Evolutionary conservation across 306 rosid species (phyloP), one percentile per base, ranked within the genome.

Genomic region (Rosa multiflora): DNA sequence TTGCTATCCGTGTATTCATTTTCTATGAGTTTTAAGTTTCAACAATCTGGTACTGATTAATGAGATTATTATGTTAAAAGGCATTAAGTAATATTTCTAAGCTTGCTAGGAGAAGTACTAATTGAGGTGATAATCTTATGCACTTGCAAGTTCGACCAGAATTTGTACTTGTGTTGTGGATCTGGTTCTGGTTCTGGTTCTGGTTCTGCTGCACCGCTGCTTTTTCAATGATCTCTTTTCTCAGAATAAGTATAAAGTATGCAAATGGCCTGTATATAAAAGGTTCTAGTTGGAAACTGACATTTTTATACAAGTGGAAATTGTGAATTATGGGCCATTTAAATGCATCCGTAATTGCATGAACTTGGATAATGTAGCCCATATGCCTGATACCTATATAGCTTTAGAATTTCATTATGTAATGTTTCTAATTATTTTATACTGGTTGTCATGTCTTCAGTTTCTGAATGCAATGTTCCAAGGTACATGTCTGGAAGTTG

Each of bases 401-500:
- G 70, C 55, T 52, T 71, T 47, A 51, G 26, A 64, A 66, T 62
- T 56, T 79, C 53, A 26, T 76, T 43, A 49, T 53, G 55, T 17
- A 72, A 7, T 39, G 48, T 76, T 80, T 80, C 76, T 88, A 64
- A 89, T 79, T 35, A 39, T 18, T 55, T 73, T 55, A n/a, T 52
- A 53, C 35, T 78, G 42, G 53, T 77, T 86, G 55, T 5, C 40
- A 6, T 76, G 68, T 72, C 72, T 53, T 44, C 86, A 92, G 92
- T 6, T 71, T 74, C 93, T 52, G 72, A 61, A 8, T 95, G 98
- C 91, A 79, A 67, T 51, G 75, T 85, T 43, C 32, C 88, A 68
- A 81, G 83, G 67, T 64, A 82, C 75, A 23, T 88, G 52, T 83
- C 93, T 47, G 90, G 90, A 0, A 83, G 74, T 51, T 95, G 96